These are phyloP conservation scores for Lichtheimia ramosa DNA, from an alignment of 371 early-diverging fungal genomes.

Conservation along the genomic window DNA sequence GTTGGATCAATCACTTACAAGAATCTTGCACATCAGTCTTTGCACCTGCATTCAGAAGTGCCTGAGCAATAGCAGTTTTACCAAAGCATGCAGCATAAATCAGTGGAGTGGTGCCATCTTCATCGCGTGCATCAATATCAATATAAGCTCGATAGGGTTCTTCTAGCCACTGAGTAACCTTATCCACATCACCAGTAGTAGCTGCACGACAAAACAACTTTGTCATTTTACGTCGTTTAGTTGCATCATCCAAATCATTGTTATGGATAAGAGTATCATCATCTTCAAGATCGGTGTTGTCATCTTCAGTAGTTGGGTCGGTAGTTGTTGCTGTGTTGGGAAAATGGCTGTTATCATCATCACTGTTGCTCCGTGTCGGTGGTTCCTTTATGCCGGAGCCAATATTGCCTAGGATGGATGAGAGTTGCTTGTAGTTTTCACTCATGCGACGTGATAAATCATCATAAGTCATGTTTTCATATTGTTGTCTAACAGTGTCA, in stretches of 20 bases:
- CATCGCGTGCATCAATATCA: conserved; percentile 81
- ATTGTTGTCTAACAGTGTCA: conserved; percentile 25
- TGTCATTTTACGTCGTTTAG: conserved; percentile 50
- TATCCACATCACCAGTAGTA: conserved; percentile 90
- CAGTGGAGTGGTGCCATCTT: conserved; percentile 82
- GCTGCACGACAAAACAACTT: conserved; percentile 57
- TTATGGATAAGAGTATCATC: conserved; percentile 5
- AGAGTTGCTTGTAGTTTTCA: conserved; percentile 41
- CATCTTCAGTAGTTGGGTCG: conserved; percentile 8
- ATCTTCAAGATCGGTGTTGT: conserved; percentile 8
- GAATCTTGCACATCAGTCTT: conserved; percentile 76
- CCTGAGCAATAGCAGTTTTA: conserved; percentile 63
- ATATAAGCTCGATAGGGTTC: conserved; percentile 44
- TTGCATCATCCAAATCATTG: conserved; percentile 33
- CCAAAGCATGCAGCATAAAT: conserved; percentile 92
- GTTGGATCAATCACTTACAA: conserved; percentile 24
- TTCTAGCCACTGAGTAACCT: conserved; percentile 71
- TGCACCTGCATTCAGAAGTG: conserved; percentile 77
- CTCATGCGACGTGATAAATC: conserved; percentile 44
- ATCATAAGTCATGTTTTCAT: conserved; percentile 48
- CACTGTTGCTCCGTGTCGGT: conserved; percentile 9
- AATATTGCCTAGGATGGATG: conserved; percentile 32
- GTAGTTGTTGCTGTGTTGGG: background rate
- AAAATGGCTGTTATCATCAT: conserved; percentile 4
- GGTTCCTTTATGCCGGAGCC: conserved; percentile 14